Evolutionary conservation across 2,329 filamentous ascomycete genomes (phyloP).

Genomic region (Pyricularia pennisetigena): DNA sequence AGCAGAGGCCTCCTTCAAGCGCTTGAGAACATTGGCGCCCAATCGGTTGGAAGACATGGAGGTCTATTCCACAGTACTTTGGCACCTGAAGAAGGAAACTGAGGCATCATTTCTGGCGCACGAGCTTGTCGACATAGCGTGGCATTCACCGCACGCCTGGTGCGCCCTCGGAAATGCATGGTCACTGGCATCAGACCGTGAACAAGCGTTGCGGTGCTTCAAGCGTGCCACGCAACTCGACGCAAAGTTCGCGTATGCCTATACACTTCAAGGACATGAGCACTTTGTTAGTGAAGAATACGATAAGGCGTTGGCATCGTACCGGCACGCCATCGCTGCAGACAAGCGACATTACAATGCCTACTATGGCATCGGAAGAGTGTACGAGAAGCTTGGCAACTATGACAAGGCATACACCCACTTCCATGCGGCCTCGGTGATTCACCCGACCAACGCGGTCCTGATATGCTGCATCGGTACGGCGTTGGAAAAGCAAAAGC

Average conservation of each 20-base stretch:
- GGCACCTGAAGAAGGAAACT: conserved; percentile 89
- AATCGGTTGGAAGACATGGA: conserved; percentile 91
- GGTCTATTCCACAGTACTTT: conserved; percentile 96
- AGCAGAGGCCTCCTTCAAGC: conserved; percentile 77
- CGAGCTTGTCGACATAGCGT: conserved; percentile 76
- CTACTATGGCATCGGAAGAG: conserved; percentile 82
- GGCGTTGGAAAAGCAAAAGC: conserved; percentile 80
- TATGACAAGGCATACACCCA: conserved; percentile 87
- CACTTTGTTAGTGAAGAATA: conserved; percentile 95
- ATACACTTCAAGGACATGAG: conserved; percentile 91
- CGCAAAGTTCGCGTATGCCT: conserved; percentile 87
- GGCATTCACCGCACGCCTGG: conserved; percentile 90
- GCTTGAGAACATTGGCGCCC: conserved; percentile 69
- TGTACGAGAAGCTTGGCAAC: conserved; percentile 84
- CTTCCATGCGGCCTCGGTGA: conserved; percentile 76
- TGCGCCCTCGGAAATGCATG: conserved; percentile 92
- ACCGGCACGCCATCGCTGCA: conserved; percentile 74
- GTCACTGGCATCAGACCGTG: conserved; percentile 84
- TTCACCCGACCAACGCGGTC: conserved; percentile 91
- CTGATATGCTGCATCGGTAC: conserved; percentile 87
- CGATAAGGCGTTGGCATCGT: conserved; percentile 83
- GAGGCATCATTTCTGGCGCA: conserved; percentile 89
- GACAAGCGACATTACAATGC: conserved; percentile 93
- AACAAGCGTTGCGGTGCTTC: conserved; percentile 91
- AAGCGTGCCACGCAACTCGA: conserved; percentile 87